A percentile compares a stretch with the other conserved stretches of the same genome.
Conservation (phyloP, 345 rosid genomes). For the Lenwebbia sp. region DNA sequence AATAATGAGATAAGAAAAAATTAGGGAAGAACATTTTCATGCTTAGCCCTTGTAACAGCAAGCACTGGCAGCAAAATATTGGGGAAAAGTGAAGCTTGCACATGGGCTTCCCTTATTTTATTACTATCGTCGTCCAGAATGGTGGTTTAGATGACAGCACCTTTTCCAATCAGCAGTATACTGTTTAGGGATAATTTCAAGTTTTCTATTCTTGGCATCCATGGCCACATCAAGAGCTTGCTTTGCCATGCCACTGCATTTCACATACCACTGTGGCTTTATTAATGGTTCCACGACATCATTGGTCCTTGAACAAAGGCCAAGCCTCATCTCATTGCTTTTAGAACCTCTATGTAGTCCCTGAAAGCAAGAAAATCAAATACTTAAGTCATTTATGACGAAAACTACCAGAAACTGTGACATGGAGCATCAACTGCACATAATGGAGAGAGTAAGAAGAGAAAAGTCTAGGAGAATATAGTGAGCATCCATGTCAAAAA, state of each 20-base stretch:
- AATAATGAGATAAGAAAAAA: neutral
- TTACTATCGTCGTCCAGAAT: neutral
- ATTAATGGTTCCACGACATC: slow-evolving; percentile 88
- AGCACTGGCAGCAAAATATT: neutral
- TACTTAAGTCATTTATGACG: neutral
- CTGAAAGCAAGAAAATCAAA: slow-evolving; percentile 15
- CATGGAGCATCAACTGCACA: neutral
- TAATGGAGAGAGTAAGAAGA: neutral
- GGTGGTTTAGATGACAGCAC: slow-evolving; percentile 17
- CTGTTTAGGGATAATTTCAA: slow-evolving; percentile 82
- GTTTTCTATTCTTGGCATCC: slow-evolving; percentile 42
- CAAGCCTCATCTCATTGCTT: slow-evolving; percentile 91
- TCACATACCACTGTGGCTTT: slow-evolving; percentile 93
- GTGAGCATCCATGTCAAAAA: neutral
- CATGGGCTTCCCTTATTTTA: neutral
- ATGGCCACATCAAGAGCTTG: slow-evolving; percentile 71
- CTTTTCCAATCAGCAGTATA: slow-evolving; percentile 90
- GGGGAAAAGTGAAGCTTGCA: neutral
- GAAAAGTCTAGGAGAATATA: neutral
- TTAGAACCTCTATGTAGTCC: slow-evolving; percentile 65
- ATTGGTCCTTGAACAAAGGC: slow-evolving; percentile 65
- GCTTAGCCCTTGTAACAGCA: neutral
- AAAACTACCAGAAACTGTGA: neutral
- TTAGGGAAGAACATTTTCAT: neutral
- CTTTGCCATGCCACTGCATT: slow-evolving; percentile 57